phyloP scores from a whole-genome alignment of 73 alveolate genomes.

The Stentor roeselii region DNA sequence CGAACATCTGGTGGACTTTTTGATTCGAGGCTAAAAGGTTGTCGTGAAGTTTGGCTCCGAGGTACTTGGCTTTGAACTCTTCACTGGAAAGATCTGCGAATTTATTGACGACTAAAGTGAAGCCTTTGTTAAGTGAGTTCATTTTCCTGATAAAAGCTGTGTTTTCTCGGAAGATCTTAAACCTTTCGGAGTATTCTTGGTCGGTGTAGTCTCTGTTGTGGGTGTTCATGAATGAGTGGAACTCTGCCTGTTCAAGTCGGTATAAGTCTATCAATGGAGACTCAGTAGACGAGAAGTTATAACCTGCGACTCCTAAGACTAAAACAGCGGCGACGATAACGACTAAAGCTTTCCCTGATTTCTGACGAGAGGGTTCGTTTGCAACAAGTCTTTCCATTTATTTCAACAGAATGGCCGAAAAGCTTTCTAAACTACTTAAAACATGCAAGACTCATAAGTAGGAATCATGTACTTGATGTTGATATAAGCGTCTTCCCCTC shows the following conservation, averaged over 20 bases:
- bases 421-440: conserved; percentile 32
- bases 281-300: too few species aligned
- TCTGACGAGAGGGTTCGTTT: too few species aligned
- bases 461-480: conserved; percentile 98
- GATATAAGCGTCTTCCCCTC: conserved; percentile 99
- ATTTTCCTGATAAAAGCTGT: conserved; percentile 6
- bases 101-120: conserved; percentile 41
- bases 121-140: background rate
- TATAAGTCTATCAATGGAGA: too few species aligned
- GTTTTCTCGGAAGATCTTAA: conserved; percentile 34
- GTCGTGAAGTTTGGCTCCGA: conserved; percentile 21
- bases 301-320: too few species aligned
- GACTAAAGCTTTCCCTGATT: too few species aligned
- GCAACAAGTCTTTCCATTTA: too few species aligned
- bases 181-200: conserved; percentile 46
- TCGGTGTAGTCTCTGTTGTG: conserved; percentile 30
- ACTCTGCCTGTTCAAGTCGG: background rate
- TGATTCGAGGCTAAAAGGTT: background rate
- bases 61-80: conserved; percentile 40
- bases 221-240: background rate
- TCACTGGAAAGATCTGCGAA: conserved; percentile 56
- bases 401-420: too few species aligned
- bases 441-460: conserved; percentile 96
- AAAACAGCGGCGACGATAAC: too few species aligned
- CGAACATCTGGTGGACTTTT: background rate